Base-by-base conservation (phyloP, 1,284 basidiomycete genomes). In the Microbotryum intermedium region DNA sequence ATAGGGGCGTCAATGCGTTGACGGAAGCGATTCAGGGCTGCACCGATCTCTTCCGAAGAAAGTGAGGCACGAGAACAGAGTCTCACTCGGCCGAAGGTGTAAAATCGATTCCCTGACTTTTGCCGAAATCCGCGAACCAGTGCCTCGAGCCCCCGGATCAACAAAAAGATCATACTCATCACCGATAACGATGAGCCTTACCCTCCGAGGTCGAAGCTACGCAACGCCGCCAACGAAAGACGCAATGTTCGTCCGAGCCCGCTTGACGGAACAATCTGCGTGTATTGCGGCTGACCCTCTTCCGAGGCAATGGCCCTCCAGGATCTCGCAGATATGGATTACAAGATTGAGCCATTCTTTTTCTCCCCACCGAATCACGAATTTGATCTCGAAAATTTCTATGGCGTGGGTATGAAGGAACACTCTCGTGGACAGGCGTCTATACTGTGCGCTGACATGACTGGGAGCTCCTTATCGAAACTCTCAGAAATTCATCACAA, bases 301-400 rank as follows among this genome's bases (percentile, higher is more conserved):
- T 10, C 26, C 2, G 7, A 11, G 3, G 23, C 13, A 43, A 48
- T 52, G 42, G 39, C 29, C 28, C 23, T 46, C 52, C 71, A 91
- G 89, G 92, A 95, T 73, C 78, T 94, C 46, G 79, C 81, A 4
- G 84, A 90, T 73, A 82, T 86, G 8, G 90, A 90, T 0, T 84
- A 90, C 39, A 82, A 81, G 8, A 79, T 97, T 53, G 89, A 93
- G 70, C 90, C 94, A 0, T 97, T 93, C 76, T 95, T 97, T 76
- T 98, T 20, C 65, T 66, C 1, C 62, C 71, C 66, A 82, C 82
- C 80, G 4, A 81, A 84, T 8, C 83, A 84, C 53, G 77, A 80
- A 0, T 94, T 94, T 68, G 82, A 89, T 55, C 77, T 86, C 5
- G 78, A 81, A 18, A 84, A 82, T 47, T 97, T 94, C 75, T 98